These are phyloP conservation scores for Gnomoniopsis smithogilvyi DNA, from an alignment of 2,329 filamentous ascomycete species.

Conservation along the genomic window DNA sequence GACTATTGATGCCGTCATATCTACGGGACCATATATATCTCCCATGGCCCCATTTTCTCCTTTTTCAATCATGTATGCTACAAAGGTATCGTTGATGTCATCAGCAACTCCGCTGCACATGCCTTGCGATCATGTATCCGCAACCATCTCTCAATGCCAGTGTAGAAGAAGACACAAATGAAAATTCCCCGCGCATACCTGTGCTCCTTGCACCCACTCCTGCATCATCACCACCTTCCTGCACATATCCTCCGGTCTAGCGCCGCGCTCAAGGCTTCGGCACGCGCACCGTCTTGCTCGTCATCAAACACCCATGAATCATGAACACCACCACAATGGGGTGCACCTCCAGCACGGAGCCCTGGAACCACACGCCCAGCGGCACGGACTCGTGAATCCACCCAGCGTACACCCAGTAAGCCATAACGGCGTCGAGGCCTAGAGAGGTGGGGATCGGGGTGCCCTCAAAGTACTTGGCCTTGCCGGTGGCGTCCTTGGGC, in stretches of 20 bases:
- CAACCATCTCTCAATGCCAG: not conserved
- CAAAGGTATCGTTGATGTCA: not conserved
- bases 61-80: not conserved
- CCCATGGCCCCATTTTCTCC: not conserved
- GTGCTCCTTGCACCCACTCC: not conserved
- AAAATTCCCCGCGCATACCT: not conserved
- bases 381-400: conserved; percentile 81
- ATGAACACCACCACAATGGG: conserved; percentile 78
- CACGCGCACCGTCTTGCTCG: conserved; percentile 90
- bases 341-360: conserved; percentile 76
- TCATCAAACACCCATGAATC: conserved; percentile 89
- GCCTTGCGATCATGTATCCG: not conserved
- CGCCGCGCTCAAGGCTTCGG: conserved; percentile 82
- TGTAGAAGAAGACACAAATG: not conserved
- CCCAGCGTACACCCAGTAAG: conserved; percentile 72
- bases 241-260: too few species aligned
- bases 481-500: conserved; percentile 88
- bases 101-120: not conserved
- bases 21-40: not conserved
- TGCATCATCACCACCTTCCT: not conserved
- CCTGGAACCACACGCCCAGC: conserved; percentile 64
- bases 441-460: conserved; percentile 93
- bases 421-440: conserved; percentile 78
- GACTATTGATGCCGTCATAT: not conserved
- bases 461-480: conserved; percentile 94